phyloP scores from a whole-genome alignment of 2,329 filamentous ascomycete species.

The Apiospora arundinis region DNA sequence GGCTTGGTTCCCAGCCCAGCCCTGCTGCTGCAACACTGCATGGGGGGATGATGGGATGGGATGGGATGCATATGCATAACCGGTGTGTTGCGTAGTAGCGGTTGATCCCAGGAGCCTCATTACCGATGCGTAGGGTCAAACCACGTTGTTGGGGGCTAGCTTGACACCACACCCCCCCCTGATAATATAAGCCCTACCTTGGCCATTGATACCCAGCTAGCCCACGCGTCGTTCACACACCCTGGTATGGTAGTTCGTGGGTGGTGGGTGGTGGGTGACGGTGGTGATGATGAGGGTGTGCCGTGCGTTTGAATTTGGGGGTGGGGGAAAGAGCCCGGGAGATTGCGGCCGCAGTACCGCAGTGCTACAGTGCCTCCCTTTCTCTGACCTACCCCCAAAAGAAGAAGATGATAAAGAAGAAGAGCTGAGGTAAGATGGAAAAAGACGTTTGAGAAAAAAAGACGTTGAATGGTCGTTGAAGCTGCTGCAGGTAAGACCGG shows the following conservation, averaged over 20 bases:
- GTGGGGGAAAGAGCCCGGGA: not conserved
- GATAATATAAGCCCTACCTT: not conserved
- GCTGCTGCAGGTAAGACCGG: not conserved
- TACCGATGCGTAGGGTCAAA: not conserved
- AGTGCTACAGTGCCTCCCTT: too few relatives aligned
- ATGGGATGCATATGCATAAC: not conserved
- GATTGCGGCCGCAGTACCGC: not conserved
- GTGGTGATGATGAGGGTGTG: not conserved
- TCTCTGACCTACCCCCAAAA: too few relatives aligned
- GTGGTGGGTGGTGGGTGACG: not conserved
- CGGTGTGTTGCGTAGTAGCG: not conserved
- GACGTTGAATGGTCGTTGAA: not conserved
- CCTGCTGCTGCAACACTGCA: not conserved
- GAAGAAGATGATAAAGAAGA: not conserved
- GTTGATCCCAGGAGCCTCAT: slow-evolving; percentile 10
- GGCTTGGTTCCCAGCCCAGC: not conserved
- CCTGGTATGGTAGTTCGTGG: not conserved
- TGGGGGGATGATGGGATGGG: not conserved
- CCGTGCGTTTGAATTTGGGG: not conserved
- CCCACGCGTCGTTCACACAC: not conserved
- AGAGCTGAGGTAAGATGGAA: not conserved
- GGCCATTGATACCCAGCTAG: not conserved
- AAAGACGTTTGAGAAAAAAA: not conserved
- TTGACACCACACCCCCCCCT: not conserved
- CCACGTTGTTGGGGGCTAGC: slow-evolving; percentile 1